Conservation (phyloP, 352 stramenopile genomes). For the Plasmopara halstedii region DNA sequence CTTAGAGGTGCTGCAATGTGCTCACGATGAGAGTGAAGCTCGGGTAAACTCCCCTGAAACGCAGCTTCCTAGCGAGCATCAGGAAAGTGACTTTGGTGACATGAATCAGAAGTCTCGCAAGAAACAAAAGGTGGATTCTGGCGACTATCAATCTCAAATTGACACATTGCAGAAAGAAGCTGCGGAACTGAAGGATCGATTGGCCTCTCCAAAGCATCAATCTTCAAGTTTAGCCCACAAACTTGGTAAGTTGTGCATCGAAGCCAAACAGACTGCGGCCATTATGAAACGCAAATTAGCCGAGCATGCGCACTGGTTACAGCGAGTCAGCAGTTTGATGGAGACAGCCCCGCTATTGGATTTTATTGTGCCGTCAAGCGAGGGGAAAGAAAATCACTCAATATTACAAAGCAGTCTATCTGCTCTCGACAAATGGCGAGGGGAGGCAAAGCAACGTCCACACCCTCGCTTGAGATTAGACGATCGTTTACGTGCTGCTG, state of each 20-base stretch:
- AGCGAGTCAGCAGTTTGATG: slow-evolving; percentile 39
- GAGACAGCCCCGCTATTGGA: slow-evolving; percentile 42
- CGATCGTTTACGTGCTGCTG: slow-evolving; percentile 19
- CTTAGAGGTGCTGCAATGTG: slow-evolving; percentile 6
- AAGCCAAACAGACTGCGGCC: slow-evolving; percentile 26
- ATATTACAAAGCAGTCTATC: slow-evolving; percentile 5
- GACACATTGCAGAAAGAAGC: slow-evolving; percentile 30
- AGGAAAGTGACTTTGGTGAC: slow-evolving; percentile 8
- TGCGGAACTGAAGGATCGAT: slow-evolving; percentile 13
- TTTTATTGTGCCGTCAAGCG: slow-evolving; percentile 7
- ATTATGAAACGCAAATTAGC: slow-evolving; percentile 40
- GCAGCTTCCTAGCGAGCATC: background rate
- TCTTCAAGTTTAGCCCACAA: background rate
- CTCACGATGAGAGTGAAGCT: slow-evolving; percentile 4
- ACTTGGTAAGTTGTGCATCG: slow-evolving; percentile 20
- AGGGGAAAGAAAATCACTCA: background rate
- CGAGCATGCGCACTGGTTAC: slow-evolving; percentile 42
- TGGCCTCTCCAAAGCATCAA: slow-evolving; percentile 7
- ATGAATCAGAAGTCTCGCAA: slow-evolving; percentile 25
- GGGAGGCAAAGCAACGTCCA: slow-evolving; percentile 2
- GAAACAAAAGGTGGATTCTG: slow-evolving; percentile 41
- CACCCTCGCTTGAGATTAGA: slow-evolving; percentile 29
- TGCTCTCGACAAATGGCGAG: slow-evolving; percentile 23
- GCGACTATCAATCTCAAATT: slow-evolving; percentile 26
- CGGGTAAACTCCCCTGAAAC: background rate